Base-by-base conservation (phyloP, 352 stramenopile genomes). In the Phytophthora pseudosyringae region DNA sequence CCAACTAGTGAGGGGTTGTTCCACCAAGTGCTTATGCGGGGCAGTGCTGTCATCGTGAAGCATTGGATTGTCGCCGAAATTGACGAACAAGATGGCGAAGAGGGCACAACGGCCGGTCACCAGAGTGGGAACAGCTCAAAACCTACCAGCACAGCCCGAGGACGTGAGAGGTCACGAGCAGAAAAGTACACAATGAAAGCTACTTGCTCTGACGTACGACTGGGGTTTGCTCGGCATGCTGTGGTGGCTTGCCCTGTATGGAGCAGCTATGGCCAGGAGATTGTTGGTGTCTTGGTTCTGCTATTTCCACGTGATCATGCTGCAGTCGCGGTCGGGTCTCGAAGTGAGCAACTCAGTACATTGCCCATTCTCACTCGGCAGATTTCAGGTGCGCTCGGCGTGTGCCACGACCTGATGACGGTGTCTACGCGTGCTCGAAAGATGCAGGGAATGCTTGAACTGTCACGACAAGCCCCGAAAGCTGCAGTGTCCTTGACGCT, bases 171-270 rank as follows among this genome's bases (percentile, higher is more conserved):
- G 11, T 12, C 50, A 43, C 46, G 13, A 40, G 44, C 64, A n/a
- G 69, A 70, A 1, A 76, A 71, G 16, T 72, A 87, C 54, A 69
- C 68, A 26, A 59, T 84, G 29, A 79, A 75, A 13, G 64, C 68
- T 10, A 64, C 67, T 15, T 71, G 58, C 0, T 79, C 80, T 0
- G 82, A 93, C 49, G 44, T 71, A 11, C 66, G 67, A 3, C 61
- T 86, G 21, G 76, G 78, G 1, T 91, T 93, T 64, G 78, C 67
- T 46, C 72, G 78, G n/a, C 75, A 89, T 46, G 61, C 84, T 1
- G 78, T 91, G 8, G 78, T 90, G 0, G 82, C 84, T 9, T 91
- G 81, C 41, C 84, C 84, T 0, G 82, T 93, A 21, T 93, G 82
- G 81, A 80, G 89, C 50, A 78, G 72, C 21, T 76, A 76, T 58